Evolutionary conservation across 2,329 filamentous ascomycete genomes (phyloP), one percentile per base, ranked within the genome.

Genomic region (Leptosphaerulina australis): DNA sequence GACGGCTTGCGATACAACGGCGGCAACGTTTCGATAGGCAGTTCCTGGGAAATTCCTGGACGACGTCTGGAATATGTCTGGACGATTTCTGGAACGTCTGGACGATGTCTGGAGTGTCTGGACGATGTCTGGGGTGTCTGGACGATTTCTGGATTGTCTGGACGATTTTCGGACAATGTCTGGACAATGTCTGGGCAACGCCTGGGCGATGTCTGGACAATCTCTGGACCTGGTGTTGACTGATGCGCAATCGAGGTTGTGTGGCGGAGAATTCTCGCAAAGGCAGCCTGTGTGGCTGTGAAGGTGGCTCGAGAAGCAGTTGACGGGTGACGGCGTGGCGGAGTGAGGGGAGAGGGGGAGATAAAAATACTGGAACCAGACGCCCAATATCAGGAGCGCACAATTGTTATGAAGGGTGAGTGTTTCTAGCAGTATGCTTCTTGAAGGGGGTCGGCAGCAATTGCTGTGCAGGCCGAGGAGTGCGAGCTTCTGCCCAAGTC

Each of bases 391-490:
- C 4, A 45, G 29, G 36, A 31, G 41, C 26, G 31, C 41, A 37
- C 36, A 21, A n/a, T n/a, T 12, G 36, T 14, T 29, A 37, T 37
- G 26, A 28, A 31, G 48, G 41, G 15, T 33, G 48, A 40, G 41
- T 12, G 31, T 7, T 2, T 24, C 34, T 7, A 10, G 34, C 33
- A 22, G 33, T 12, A 35, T 12, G 12, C 10, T 10, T 35, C 10
- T 40, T 24, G 41, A 35, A 50, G 40, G 35, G 47, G 35, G 34
- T 45, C 40, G 41, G 40, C 29, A 45, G 43, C 29, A 40, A 44
- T 45, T 36, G 47, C 47, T 50, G 38, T 49, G 34, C 22, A 44
- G 31, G 21, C 28, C 22, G 40, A 35, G 47, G 34, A 50, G 48
- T 39, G 30, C 31, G 41, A 51, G 41, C 29, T 50, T 34, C 30